Evolutionary conservation across 768 basidiomycete species (phyloP), one percentile per base, ranked within the genome.

Genomic region (Leccinellum rugosiceps): DNA sequence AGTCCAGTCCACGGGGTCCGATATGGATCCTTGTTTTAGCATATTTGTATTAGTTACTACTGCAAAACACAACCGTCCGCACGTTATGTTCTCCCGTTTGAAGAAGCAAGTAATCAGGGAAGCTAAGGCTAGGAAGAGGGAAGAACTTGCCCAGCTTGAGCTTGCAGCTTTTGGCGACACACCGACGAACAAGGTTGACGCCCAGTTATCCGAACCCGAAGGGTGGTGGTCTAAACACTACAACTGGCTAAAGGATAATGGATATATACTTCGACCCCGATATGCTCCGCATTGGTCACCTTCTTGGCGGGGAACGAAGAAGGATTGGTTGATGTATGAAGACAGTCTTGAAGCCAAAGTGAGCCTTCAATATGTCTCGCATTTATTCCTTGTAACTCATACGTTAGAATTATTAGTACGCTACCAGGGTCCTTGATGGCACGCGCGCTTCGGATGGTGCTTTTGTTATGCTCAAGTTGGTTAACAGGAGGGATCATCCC

Each of bases 401-500:
- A 68, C 2, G 7, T 58, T 17, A 49, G 63, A 38, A 28, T 1
- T 46, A 0, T 0, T 17, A 62, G 66, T 59, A 58, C 9, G 26
- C 53, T 21, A 34, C 45, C 41, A 38, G 56, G 47, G 49, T 65
- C 7, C 57, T 73, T 25, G 76, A 76, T 60, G 76, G 66, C 0
- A 61, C 60, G 1, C 68, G 75, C 2, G 17, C 59, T 8, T 52
- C 34, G 11, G 74, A 78, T 53, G 68, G 67, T 7, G 28, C 6
- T 1, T 63, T 25, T 15, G 71, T 78, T 13, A 45, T 58, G 3
- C 58, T 80, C 26, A 78, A 78, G 50, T 31, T 57, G 15, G 46
- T 73, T 35, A 25, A 59, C 19, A 2, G 10, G 53, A 4, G 23
- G 11, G 1, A 35, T 31, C 61, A 66, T 47, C 66, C 72, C 14